These are phyloP conservation scores for Sphaerulina vaccinii DNA, from an alignment of 2,329 filamentous ascomycete species.

Conservation along the genomic window DNA sequence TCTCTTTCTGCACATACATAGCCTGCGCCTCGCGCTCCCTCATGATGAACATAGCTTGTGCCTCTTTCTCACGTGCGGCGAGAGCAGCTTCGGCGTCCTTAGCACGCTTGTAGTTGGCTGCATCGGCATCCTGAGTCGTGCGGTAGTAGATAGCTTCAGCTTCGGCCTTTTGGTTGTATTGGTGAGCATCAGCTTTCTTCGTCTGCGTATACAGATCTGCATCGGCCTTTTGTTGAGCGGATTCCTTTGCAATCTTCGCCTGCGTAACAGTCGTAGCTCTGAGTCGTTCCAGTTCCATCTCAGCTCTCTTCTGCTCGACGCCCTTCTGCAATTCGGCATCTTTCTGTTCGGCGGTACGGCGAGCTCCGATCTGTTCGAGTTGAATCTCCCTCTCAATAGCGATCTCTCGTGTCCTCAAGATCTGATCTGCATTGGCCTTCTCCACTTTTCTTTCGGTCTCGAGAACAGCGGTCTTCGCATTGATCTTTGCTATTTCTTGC, in stretches of 20 bases:
- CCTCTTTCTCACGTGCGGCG: constrained; percentile 27
- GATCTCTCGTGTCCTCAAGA: constrained; percentile 70
- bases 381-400: constrained; percentile 71
- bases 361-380: constrained; percentile 71
- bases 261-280: constrained; percentile 76
- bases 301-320: constrained; percentile 74
- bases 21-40: constrained; percentile 46
- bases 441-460: constrained; percentile 83
- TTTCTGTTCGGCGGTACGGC: constrained; percentile 68
- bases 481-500: constrained; percentile 83
- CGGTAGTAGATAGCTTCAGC: constrained; percentile 55
- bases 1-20: constrained; percentile 19
- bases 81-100: constrained; percentile 33
- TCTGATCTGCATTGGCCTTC: constrained; percentile 73
- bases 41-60: constrained; percentile 38
- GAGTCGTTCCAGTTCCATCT: constrained; percentile 76
- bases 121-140: constrained; percentile 43
- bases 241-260: constrained; percentile 61
- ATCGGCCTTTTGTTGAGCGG: constrained; percentile 51
- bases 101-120: constrained; percentile 40
- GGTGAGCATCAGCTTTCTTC: constrained; percentile 50
- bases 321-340: constrained; percentile 79
- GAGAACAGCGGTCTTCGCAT: constrained; percentile 78
- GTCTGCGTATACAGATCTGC: constrained; percentile 51
- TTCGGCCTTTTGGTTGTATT: constrained; percentile 61